Conservation (phyloP, 139 green algal genomes). For the Penium margaritaceum region DNA sequence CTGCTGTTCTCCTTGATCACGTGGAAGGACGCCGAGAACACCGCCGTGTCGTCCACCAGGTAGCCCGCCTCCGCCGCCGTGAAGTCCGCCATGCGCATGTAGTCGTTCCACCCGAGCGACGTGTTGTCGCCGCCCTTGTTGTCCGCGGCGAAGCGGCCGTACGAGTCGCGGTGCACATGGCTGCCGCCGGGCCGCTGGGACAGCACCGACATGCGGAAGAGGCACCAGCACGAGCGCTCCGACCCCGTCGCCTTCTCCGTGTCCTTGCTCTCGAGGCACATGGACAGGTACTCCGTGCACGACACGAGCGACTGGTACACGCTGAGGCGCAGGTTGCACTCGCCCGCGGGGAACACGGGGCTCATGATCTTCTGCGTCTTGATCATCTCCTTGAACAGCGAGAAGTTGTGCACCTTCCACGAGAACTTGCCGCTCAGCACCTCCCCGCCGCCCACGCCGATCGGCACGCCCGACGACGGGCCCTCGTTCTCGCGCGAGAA, state of each 20-base stretch:
- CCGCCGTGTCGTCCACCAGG: constrained; percentile 50
- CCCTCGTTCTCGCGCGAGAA: constrained; percentile 45
- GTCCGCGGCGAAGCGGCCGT: constrained; percentile 63
- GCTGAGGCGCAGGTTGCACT: constrained; percentile 61
- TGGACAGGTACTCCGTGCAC: constrained; percentile 50
- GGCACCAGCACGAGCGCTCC: constrained; percentile 63
- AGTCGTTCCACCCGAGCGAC: constrained; percentile 71
- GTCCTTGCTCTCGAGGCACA: constrained; percentile 63
- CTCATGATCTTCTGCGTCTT: constrained; percentile 72
- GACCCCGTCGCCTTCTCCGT: constrained; percentile 44
- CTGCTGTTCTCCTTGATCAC: constrained; percentile 61
- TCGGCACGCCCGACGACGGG: constrained; percentile 6
- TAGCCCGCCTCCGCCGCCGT: constrained; percentile 17
- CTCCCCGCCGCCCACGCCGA: constrained; percentile 25
- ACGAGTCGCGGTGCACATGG: constrained; percentile 61
- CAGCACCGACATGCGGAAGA: constrained; percentile 62
- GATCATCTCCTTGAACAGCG: constrained; percentile 65
- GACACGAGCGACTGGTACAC: constrained; percentile 59
- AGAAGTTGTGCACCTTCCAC: constrained; percentile 65
- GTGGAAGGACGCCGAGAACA: constrained; percentile 57
- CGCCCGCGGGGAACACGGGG: constrained; percentile 60
- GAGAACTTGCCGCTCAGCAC: constrained; percentile 59
- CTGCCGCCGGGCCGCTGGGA: constrained; percentile 46
- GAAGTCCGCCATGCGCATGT: constrained; percentile 58
- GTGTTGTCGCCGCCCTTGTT: constrained; percentile 62